phyloP scores from a whole-genome alignment of 257 asterid species.

The Cynanchum wilfordii region DNA sequence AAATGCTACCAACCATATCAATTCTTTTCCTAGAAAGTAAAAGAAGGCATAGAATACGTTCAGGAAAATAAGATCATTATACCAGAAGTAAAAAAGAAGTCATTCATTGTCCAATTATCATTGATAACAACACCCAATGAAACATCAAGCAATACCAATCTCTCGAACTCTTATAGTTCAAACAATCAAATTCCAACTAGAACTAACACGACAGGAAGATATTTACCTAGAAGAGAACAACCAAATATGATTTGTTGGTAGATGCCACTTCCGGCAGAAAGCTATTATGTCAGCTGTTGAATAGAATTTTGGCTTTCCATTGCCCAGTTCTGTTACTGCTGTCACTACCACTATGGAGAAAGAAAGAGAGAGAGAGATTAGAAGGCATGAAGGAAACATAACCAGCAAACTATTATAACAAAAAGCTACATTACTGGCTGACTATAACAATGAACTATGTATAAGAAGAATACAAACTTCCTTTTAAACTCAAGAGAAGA shows the following conservation, averaged over 20 bases:
- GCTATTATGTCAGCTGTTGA: conserved; percentile 87
- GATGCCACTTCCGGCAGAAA: conserved; percentile 87
- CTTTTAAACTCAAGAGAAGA: neutral
- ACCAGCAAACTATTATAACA: neutral
- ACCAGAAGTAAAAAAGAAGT: neutral
- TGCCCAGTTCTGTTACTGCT: conserved; percentile 87
- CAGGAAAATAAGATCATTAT: neutral
- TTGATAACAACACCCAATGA: neutral
- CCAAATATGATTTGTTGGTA: conserved; percentile 96
- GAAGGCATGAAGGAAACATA: neutral
- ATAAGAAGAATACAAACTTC: neutral
- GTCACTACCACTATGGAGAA: conserved; percentile 75
- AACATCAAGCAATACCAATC: neutral
- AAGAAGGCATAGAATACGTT: neutral
- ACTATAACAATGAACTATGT: neutral
- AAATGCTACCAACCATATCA: neutral
- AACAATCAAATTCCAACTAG: neutral
- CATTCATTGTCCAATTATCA: neutral
- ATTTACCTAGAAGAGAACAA: conserved; percentile 85
- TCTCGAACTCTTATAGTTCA: neutral
- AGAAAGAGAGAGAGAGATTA: conserved; percentile 20
- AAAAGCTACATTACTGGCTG: neutral
- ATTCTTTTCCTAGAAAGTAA: neutral
- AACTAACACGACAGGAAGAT: neutral
- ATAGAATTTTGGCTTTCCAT: conserved; percentile 88